These are phyloP conservation scores for Aspergillus sclerotioniger DNA, from an alignment of 495 filamentous ascomycete species.

Conservation along the genomic window DNA sequence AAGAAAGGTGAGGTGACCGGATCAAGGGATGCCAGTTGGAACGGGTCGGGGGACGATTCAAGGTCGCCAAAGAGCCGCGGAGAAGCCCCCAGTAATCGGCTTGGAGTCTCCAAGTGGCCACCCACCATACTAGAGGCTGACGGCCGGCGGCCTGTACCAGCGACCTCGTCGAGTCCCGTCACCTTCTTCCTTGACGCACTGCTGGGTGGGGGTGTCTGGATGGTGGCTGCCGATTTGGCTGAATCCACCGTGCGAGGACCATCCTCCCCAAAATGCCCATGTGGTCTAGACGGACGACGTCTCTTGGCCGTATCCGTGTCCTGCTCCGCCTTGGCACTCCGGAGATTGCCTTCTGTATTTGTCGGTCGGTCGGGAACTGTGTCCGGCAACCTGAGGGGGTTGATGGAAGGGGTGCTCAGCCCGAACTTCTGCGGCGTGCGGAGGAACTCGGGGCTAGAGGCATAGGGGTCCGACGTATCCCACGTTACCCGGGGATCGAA, in stretches of 20 bases:
- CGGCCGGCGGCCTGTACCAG: slow-evolving; percentile 24
- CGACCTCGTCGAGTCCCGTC: slow-evolving; percentile 30
- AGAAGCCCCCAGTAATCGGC: slow-evolving; percentile 41
- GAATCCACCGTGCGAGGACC: slow-evolving; percentile 39
- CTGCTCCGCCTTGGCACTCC: slow-evolving; percentile 42
- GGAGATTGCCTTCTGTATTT: slow-evolving; percentile 53
- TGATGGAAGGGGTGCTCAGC: slow-evolving; percentile 31
- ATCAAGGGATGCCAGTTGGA: slow-evolving; percentile 68
- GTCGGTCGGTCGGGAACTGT: slow-evolving; percentile 25
- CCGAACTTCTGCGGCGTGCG: slow-evolving; percentile 49
- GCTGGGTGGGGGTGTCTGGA: slow-evolving; percentile 67
- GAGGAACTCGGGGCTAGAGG: slow-evolving; percentile 52
- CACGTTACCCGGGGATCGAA: slow-evolving; percentile 52
- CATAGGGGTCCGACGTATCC: slow-evolving; percentile 53
- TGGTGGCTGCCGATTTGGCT: slow-evolving; percentile 52
- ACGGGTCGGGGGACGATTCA: slow-evolving; percentile 64
- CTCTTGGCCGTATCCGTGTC: slow-evolving; percentile 46
- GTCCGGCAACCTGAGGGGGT: slow-evolving; percentile 25
- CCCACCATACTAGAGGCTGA: slow-evolving; percentile 24
- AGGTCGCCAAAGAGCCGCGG: slow-evolving; percentile 52
- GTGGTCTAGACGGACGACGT: slow-evolving; percentile 39
- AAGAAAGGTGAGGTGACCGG: slow-evolving; percentile 67
- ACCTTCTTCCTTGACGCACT: slow-evolving; percentile 53
- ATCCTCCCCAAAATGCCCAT: slow-evolving; percentile 33
- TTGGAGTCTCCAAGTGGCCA: slow-evolving; percentile 42